Base-by-base conservation (phyloP, 2,329 filamentous ascomycete species). In the Trichoderma sp. region DNA sequence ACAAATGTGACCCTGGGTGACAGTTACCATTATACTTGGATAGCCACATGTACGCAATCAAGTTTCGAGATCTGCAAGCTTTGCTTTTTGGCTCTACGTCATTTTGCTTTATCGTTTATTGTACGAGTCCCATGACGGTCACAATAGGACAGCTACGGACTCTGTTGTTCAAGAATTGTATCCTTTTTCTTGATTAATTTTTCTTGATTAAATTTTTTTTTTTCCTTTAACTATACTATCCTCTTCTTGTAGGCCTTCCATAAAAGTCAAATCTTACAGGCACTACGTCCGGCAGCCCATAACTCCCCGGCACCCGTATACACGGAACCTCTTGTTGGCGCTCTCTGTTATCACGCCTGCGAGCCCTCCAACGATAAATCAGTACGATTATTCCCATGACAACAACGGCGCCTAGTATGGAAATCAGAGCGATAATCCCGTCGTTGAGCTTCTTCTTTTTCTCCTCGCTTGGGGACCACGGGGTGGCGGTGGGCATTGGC, bases 311-410 rank as follows among this genome's bases (percentile, higher is more conserved):
- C 16, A 19, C 19, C 40, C 37, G 7, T 40, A 2, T n/a, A 19
- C 40, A 43, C 5, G 40, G 40, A n/a, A n/a, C 40, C 40, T 4
- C 7, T 5, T 8, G 2, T 43, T n/a, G 11, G 11, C 11, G 6
- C 40, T 3, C 7, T 10, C 8, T 8, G 16, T 2, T 6, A 16
- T 8, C 2, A 10, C 40, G 40, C 8, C 0, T 2, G 1, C 3
- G 8, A 7, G 0, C 4, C 6, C 3, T 4, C 16, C 2, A 0
- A 7, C 7, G 19, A 3, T 4, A n/a, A 8, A n/a, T 43, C 5
- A 43, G 3, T 4, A 24, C 47, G 10, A 21, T 10, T 21, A 49
- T 24, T 24, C n/a, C 47, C 11, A n/a, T 2, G 13, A 7, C 8
- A 6, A 7, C 43, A 47, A 47, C 3, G n/a, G 43, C n/a, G 43